phyloP scores from a whole-genome alignment of 2,329 filamentous ascomycete species.

The Paradendryphiella salina region DNA sequence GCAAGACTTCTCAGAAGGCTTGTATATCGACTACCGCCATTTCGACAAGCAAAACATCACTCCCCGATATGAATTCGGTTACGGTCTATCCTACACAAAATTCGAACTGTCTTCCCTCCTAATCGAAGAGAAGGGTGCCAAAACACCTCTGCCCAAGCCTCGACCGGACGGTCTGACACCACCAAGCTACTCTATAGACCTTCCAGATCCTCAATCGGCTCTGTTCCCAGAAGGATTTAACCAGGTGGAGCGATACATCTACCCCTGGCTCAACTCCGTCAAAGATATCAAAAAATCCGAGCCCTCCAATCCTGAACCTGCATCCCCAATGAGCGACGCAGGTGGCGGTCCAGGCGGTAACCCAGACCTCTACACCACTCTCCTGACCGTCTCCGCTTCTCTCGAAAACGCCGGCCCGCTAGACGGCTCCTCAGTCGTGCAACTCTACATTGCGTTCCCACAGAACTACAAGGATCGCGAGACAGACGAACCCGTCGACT shows the following conservation, averaged over 20 bases:
- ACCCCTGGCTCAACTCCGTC: slow-evolving; percentile 65
- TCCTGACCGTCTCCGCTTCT: slow-evolving; percentile 56
- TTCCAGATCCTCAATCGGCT: slow-evolving; percentile 60
- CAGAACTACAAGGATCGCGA: slow-evolving; percentile 47
- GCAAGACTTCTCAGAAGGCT: slow-evolving; percentile 78
- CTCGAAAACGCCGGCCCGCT: slow-evolving; percentile 66
- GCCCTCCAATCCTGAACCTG: slow-evolving; percentile 61
- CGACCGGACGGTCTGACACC: slow-evolving; percentile 44
- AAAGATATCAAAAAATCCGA: slow-evolving; percentile 53
- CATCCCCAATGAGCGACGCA: slow-evolving; percentile 59
- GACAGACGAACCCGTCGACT: slow-evolving; percentile 59
- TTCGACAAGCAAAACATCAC: slow-evolving; percentile 76
- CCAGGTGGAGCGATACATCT: slow-evolving; percentile 70
- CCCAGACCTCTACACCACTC: slow-evolving; percentile 64
- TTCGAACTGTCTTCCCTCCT: slow-evolving; percentile 66
- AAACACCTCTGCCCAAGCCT: slow-evolving; percentile 44
- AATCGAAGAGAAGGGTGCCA: slow-evolving; percentile 49
- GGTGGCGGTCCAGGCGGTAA: slow-evolving; percentile 72
- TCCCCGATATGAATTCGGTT: slow-evolving; percentile 85
- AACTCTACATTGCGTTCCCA: slow-evolving; percentile 60
- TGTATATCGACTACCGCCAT: slow-evolving; percentile 88
- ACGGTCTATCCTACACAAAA: slow-evolving; percentile 77
- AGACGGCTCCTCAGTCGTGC: slow-evolving; percentile 58
- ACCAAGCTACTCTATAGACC: slow-evolving; percentile 55
- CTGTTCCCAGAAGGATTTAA: slow-evolving; percentile 65